These are phyloP conservation scores for Aureobasidium sp. DNA, from an alignment of 2,329 filamentous ascomycete species.

Conservation along the genomic window DNA sequence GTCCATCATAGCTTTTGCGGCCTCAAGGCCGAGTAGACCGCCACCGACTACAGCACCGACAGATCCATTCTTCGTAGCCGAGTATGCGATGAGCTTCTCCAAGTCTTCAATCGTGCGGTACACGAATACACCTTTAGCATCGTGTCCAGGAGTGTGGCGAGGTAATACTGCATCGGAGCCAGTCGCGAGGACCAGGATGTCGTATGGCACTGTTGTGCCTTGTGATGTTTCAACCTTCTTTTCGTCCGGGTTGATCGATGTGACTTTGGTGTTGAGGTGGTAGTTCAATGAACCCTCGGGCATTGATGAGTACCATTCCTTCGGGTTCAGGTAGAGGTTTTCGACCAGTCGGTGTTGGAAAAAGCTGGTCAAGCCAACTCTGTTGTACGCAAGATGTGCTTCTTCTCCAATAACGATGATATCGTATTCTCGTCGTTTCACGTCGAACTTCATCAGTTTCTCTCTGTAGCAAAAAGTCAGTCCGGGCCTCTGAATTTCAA, in stretches of 20 bases:
- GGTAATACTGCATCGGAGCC: slow-evolving; percentile 78
- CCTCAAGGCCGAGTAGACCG: slow-evolving; percentile 77
- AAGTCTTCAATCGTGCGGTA: slow-evolving; percentile 82
- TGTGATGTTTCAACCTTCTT: slow-evolving; percentile 66
- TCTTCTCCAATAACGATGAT: slow-evolving; percentile 85
- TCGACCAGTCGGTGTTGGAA: slow-evolving; percentile 81
- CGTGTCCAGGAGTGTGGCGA: slow-evolving; percentile 64
- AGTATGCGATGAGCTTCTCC: slow-evolving; percentile 67
- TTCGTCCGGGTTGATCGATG: slow-evolving; percentile 53
- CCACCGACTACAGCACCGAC: slow-evolving; percentile 75
- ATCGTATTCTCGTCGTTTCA: slow-evolving; percentile 66
- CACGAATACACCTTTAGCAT: slow-evolving; percentile 79
- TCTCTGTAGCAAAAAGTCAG: slow-evolving; percentile 51
- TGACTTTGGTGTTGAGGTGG: slow-evolving; percentile 68
- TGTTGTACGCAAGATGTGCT: slow-evolving; percentile 80
- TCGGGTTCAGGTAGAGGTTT: slow-evolving; percentile 79
- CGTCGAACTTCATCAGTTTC: slow-evolving; percentile 80
- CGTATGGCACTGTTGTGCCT: slow-evolving; percentile 65
- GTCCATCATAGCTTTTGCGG: slow-evolving; percentile 88
- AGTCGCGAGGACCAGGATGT: slow-evolving; percentile 75
- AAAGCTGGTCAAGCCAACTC: slow-evolving; percentile 81
- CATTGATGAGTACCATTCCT: slow-evolving; percentile 69
- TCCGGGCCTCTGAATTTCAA: background rate
- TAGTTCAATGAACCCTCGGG: slow-evolving; percentile 63
- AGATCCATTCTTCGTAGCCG: slow-evolving; percentile 58